A percentile compares a stretch with the other conserved stretches of the same genome.
Evolutionary conservation across 176 grass and related monocot genomes (phyloP).

Genomic region (Musa schizocarpa): DNA sequence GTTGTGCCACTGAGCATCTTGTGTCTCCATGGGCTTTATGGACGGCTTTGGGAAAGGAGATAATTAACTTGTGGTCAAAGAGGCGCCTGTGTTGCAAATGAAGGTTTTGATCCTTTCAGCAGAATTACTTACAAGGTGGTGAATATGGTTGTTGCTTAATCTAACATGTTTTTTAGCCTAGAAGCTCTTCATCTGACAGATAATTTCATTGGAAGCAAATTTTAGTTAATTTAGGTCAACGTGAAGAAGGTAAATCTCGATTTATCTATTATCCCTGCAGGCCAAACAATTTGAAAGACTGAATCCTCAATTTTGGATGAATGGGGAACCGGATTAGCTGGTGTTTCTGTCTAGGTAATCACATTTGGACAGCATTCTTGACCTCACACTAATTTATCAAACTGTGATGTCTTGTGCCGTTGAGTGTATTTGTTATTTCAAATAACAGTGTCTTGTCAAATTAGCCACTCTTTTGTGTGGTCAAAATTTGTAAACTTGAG

Average conservation of each 20-base stretch:
- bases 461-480: neutral
- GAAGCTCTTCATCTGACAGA: neutral
- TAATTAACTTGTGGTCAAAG: neutral
- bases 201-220: neutral
- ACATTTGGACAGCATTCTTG: neutral
- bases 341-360: neutral
- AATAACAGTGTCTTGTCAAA: no score
- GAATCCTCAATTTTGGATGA: neutral
- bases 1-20: neutral
- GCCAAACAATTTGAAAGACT: neutral
- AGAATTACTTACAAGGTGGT: neutral
- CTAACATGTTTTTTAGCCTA: neutral
- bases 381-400: neutral
- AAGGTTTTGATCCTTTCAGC: neutral
- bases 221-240: neutral
- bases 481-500: neutral
- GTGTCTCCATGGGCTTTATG: neutral
- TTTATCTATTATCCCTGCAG: neutral
- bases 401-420: neutral
- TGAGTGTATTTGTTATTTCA: neutral
- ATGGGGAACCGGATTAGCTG: neutral
- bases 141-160: neutral
- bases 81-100: neutral
- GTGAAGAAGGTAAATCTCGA: neutral
- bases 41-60: neutral